phyloP scores from a whole-genome alignment of 306 rosid genomes.

The Begonia masoniana region DNA sequence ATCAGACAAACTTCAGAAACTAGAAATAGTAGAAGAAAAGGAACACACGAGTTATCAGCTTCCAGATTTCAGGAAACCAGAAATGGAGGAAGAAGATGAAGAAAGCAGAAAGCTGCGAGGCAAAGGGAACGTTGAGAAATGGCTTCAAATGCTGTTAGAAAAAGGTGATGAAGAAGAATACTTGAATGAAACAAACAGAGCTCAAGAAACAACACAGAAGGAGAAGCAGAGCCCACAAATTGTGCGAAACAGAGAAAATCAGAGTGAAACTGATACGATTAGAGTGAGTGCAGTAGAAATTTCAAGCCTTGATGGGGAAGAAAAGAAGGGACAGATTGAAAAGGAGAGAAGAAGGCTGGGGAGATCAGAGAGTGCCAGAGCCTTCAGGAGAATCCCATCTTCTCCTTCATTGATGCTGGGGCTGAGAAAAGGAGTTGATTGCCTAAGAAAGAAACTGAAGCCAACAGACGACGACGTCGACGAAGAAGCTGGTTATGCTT shows the following conservation, averaged over 20 bases:
- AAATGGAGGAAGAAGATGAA: conserved; percentile 75
- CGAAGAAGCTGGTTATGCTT: conserved; percentile 18
- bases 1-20: conserved; percentile 31
- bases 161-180: conserved; percentile 25
- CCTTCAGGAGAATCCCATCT: conserved; percentile 68
- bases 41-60: conserved; percentile 11
- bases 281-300: conserved; percentile 19
- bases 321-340: conserved; percentile 28
- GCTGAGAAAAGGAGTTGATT: conserved; percentile 60
- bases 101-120: conserved; percentile 68
- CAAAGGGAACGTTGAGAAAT: conserved; percentile 84
- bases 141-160: conserved; percentile 86
- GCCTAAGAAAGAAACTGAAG: conserved; percentile 45
- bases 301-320: conserved; percentile 30
- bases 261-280: conserved; percentile 17
- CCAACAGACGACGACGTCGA: conserved; percentile 34
- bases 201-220: conserved; percentile 10
- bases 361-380: conserved; percentile 72
- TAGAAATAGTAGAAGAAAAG: conserved; percentile 41
- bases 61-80: conserved; percentile 25
- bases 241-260: conserved; percentile 15
- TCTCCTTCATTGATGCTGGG: conserved; percentile 78
- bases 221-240: conserved; percentile 16
- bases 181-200: conserved; percentile 32
- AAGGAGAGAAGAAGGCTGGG: conserved; percentile 39